Conservation (phyloP, 306 rosid species). For the Fragaria iinumae region DNA sequence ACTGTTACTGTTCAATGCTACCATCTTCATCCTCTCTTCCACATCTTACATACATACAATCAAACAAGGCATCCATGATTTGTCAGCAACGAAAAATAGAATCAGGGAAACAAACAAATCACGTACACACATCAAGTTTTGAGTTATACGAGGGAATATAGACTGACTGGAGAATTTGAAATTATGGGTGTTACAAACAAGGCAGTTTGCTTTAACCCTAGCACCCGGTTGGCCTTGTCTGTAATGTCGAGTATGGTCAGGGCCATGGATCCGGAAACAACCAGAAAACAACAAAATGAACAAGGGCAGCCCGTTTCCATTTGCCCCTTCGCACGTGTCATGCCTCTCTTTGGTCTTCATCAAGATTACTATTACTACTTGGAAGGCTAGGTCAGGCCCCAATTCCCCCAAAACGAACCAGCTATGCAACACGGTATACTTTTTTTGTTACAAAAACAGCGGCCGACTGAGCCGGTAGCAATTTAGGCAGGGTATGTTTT, state of each 20-base stretch:
- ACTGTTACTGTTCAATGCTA: slow-evolving; percentile 34
- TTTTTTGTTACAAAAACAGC: too few species aligned
- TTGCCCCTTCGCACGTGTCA: neutral
- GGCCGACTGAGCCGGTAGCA: too few species aligned
- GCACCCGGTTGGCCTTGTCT: neutral
- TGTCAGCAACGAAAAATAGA: neutral
- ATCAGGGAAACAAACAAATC: neutral
- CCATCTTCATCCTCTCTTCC: slow-evolving; percentile 75
- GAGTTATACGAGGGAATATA: neutral
- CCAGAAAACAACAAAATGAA: neutral
- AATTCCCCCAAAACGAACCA: neutral
- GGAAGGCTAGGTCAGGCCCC: neutral
- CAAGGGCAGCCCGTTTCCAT: neutral
- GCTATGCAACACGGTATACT: neutral
- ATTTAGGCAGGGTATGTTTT: too few species aligned
- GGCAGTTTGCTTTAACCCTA: neutral
- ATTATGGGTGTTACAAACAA: neutral
- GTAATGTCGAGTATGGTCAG: neutral
- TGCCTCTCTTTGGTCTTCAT: neutral
- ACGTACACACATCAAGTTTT: neutral
- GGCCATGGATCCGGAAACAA: neutral
- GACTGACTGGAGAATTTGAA: neutral
- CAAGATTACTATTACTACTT: neutral
- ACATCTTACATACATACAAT: slow-evolving; percentile 45
- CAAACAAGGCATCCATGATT: neutral